Evolutionary conservation across 2,329 filamentous ascomycete genomes (phyloP), one percentile per base, ranked within the genome.

Genomic region (Penicillium italicum): DNA sequence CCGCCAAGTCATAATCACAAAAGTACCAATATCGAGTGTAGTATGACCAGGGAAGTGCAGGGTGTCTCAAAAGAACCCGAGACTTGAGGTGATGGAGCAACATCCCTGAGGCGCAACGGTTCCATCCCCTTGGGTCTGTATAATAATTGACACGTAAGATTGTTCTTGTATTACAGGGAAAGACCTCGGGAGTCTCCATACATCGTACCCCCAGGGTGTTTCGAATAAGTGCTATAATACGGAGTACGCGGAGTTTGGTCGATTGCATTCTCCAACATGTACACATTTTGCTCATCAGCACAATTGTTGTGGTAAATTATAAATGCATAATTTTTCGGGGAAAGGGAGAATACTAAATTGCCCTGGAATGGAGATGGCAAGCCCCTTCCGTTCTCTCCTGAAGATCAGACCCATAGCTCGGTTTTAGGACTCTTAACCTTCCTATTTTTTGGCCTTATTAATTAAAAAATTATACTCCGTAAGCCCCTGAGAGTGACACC

Each of bases 351-450:
- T 38, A 14, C 22, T 34, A 26, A 45, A 51, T 55, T 51, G 37
- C 45, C 20, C 31, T 54, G 57, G 57, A 59, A 62, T 62, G 56
- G 52, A 55, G 58, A 53, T 53, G 37, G 44, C 22, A 52, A 55
- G 28, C 61, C 54, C 57, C 61, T 60, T 62, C 53, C 51, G 51
- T 42, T 36, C n/a, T 66, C 65, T 66, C 64, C 65, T 66, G 64
- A 66, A 66, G 64, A 67, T 67, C 65, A 49, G 54, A 58, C 51
- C 56, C 54, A 46, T 53, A 41, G 4, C 36, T 36, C n/a, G 22
- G 30, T 30, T 36, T 54, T 44, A 24, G 20, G 45, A 28, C 28
- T 40, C 24, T 31, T 12, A 22, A 22, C n/a, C n/a, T 42, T 26
- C 31, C 18, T 20, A n/a, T n/a, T n/a, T n/a, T n/a, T n/a, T n/a